Conservation (phyloP, 2,329 filamentous ascomycete species). For the Triangularia verruculosa region DNA sequence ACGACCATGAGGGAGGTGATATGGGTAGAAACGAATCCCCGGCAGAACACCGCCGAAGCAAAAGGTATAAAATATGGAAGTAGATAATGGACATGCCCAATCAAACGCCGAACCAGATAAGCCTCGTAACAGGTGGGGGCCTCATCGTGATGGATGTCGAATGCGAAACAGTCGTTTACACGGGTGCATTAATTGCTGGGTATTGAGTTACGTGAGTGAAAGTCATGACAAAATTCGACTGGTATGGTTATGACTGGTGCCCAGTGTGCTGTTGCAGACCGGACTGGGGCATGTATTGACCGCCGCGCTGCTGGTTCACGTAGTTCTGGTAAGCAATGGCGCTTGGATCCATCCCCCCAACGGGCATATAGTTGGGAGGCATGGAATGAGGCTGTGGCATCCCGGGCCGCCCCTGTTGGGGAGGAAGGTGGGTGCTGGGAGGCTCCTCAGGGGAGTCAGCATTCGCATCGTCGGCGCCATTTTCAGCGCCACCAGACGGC, state of each 20-base stretch:
- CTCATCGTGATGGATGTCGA: slow-evolving; percentile 31
- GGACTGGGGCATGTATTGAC: slow-evolving; percentile 77
- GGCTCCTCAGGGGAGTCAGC: slow-evolving; percentile 91
- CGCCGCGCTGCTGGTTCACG: slow-evolving; percentile 69
- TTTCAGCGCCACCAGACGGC: slow-evolving; percentile 75
- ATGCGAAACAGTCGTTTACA: slow-evolving; percentile 38
- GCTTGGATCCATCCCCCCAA: slow-evolving; percentile 69
- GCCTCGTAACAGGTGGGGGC: slow-evolving; percentile 40
- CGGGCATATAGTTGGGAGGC: slow-evolving; percentile 60
- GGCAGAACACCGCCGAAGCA: slow-evolving; percentile 15
- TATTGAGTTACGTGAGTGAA: slow-evolving; percentile 48
- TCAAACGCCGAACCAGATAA: slow-evolving; percentile 44
- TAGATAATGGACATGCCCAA: slow-evolving; percentile 25
- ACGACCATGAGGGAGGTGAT: slow-evolving; percentile 7
- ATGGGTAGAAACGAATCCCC: slow-evolving; percentile 9
- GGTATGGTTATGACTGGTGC: slow-evolving; percentile 63
- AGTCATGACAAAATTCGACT: slow-evolving; percentile 30
- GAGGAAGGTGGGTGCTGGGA: slow-evolving; percentile 69
- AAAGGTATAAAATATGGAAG: slow-evolving; percentile 22
- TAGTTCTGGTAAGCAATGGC: slow-evolving; percentile 82
- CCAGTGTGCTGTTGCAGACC: slow-evolving; percentile 81
- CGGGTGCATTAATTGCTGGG: slow-evolving; percentile 56
- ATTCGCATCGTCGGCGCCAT: slow-evolving; percentile 74
- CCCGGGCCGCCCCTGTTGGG: slow-evolving; percentile 59
- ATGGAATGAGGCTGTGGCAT: slow-evolving; percentile 64